Base-by-base conservation (phyloP, 2,329 filamentous ascomycete genomes). In the Penicillium palitans region DNA sequence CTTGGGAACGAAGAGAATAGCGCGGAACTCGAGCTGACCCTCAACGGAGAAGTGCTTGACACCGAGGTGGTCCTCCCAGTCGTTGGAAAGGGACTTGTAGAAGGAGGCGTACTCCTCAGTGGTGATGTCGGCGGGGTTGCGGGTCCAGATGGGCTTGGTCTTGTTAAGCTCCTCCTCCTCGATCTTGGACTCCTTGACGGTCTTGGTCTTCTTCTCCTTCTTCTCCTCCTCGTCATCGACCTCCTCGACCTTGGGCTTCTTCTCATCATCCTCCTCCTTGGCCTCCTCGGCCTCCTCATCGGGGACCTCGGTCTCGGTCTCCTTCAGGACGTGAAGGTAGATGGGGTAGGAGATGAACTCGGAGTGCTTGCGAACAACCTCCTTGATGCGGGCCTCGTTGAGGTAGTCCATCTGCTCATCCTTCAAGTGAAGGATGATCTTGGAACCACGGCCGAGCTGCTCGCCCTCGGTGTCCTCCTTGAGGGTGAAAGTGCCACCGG, bases 11-110 rank as follows among this genome's bases (percentile, higher is more conserved):
- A 96, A 99, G 78, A 99, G 92, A 81, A 99, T 96, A 69, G 95
- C 95, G 68, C 93, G 93, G 92, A 99, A 99, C 84, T 99, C 95
- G 69, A 99, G 93, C 85, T 98, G 95, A 88, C 95, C 95, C 86
- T 99, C 95, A 67, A 99, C 95, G 65, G 95, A 99, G 90, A 99
- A 99, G 87, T 99, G 95, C 91, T 99, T 99, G 85, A 99, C 95
- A 67, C 84, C 95, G 65, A 99, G 90, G 82, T 98, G 95, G 81
- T 99, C 95, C 83, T 99, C 95, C 95, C 95, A 99, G 83, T 99
- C 95, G 84, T 99, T 99, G 80, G 93, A 97, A 68, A 99, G 90
- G 51, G 95, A 97, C 89, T 99, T 99, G 90, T 99, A 99, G 88
- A 99, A 99, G 64, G 95, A 87, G 68, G 90, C 95, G 72, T 99